Base-by-base conservation (phyloP, 768 basidiomycete species). In the Lanmaoa pseudosensibilis region DNA sequence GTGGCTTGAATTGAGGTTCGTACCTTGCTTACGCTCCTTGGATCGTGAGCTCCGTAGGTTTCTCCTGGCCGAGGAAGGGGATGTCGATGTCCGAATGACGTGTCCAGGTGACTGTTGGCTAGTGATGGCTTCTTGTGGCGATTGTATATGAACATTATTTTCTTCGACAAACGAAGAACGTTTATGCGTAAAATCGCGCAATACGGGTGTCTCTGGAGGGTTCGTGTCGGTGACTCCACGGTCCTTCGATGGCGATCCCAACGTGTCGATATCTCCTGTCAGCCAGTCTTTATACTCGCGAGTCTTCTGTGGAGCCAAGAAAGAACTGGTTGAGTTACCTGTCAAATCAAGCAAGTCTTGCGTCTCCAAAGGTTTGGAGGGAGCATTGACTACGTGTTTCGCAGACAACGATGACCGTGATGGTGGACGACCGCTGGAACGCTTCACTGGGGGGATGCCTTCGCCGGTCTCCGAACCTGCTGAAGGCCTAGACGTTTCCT, bases 151-250 rank as follows among this genome's bases (percentile, higher is more conserved):
- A 23, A 72, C 50, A 13, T 59, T 68, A 23, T 72, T 78, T 57
- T 77, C 78, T 62, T 87, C 80, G 34, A 88, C 81, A 50, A 82
- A 78, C 3, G 88, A 89, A 36, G 87, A 81, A 13, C 87, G 83
- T 72, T 90, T 90, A 66, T 83, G 83, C 21, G 87, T 87, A 18
- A 86, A 87, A 19, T 86, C 82, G 52, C 88, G 84, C 49, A 90
- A 70, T 32, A 86, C 74, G 4, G 85, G 81, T 21, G 75, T 69
- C 45, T 76, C 72, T 38, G 67, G 53, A 38, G 30, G 46, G 25
- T 68, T 56, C 23, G 47, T 41, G n/a, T 63, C 58, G 23, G 59
- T 50, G 23, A 53, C 21, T 34, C 38, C 55, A 50, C 48, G 57
- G 6, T 61, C 67, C 58, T 64, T 66, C n/a, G 36, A 39, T 21